Conservation (phyloP, 1,284 basidiomycete genomes). For the Ustilago bromivora region DNA sequence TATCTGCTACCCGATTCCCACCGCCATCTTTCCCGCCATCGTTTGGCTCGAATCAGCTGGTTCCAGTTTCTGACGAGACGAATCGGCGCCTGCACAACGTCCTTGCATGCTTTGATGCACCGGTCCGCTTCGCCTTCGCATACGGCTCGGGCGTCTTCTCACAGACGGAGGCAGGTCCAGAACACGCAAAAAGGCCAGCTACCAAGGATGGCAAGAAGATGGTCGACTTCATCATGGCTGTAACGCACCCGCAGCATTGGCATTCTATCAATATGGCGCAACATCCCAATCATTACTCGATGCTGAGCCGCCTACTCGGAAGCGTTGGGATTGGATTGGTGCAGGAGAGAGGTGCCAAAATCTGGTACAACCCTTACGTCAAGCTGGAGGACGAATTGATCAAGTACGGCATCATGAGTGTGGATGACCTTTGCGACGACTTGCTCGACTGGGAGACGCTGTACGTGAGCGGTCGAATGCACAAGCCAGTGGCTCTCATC, state of each 20-base stretch:
- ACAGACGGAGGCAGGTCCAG: constrained; percentile 77
- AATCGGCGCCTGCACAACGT: constrained; percentile 40
- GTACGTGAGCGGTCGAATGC: constrained; percentile 94
- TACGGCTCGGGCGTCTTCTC: constrained; percentile 95
- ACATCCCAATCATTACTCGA: constrained; percentile 88
- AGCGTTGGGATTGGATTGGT: constrained; percentile 80
- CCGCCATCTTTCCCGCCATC: constrained; percentile 50
- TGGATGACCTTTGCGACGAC: constrained; percentile 88
- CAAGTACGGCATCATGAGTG: constrained; percentile 97
- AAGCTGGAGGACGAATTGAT: constrained; percentile 76
- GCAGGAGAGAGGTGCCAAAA: constrained; percentile 84
- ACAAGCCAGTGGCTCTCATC: constrained; percentile 78
- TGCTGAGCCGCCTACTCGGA: constrained; percentile 84
- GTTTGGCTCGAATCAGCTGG: constrained; percentile 61
- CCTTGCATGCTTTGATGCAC: constrained; percentile 76
- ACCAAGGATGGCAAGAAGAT: constrained; percentile 72
- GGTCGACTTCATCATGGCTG: constrained; percentile 95
- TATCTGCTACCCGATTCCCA: constrained; percentile 28
- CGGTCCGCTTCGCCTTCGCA: constrained; percentile 90
- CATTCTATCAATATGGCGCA: constrained; percentile 94
- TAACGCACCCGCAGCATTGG: constrained; percentile 89
- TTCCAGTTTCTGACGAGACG: constrained; percentile 45
- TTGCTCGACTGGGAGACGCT: constrained; percentile 91
- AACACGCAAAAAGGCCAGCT: constrained; percentile 69
- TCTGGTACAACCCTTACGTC: constrained; percentile 76